Base-by-base conservation (phyloP, 257 asterid species). In the Solanum dulcamara region DNA sequence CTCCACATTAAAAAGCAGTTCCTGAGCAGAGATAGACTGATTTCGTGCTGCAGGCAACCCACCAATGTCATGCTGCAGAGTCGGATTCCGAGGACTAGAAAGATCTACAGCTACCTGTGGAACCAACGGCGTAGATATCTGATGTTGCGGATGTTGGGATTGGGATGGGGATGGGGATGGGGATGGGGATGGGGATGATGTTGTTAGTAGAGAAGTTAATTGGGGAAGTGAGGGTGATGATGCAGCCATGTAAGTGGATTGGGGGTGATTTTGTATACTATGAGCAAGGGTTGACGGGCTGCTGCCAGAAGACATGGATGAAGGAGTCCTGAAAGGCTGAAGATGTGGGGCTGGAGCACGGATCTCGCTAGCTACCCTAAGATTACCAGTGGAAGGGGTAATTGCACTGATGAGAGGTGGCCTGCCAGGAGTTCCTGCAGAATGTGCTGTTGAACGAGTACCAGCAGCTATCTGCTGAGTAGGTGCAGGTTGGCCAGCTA, bases 351-450 rank as follows among this genome's bases (percentile, higher is more conserved):
- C 92, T 11, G 85, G 87, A 83, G 92, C 87, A 82, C 91, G 92
- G 40, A 88, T 62, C 71, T 88, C 92, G 44, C 90, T 85, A 86
- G 88, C 88, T 12, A 77, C 74, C 81, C 92, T 95, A 59, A 89
- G 85, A 88, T 89, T 87, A 70, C 86, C 68, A 2, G 79, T 68
- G 14, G 84, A 64, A 85, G 91, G 93, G 53, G 91, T 89, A 46
- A 93, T 84, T 86, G 93, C 86, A 79, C 90, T 70, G 67, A 96
- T 93, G 87, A 83, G 86, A 15, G 92, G 98, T 6, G 98, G 96
- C 75, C 96, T 90, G 71, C 92, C 38, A 33, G 90, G 85, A 48
- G 85, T 20, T 81, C 89, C 86, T n/a, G 94, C 81, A 83, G 64
- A 83, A 81, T 50, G 92, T 74, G 92, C 87, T 46, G 91, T 42